Evolutionary conservation across 345 rosid genomes (phyloP), one percentile per base, ranked within the genome.

Genomic region (Sonneratia alba): DNA sequence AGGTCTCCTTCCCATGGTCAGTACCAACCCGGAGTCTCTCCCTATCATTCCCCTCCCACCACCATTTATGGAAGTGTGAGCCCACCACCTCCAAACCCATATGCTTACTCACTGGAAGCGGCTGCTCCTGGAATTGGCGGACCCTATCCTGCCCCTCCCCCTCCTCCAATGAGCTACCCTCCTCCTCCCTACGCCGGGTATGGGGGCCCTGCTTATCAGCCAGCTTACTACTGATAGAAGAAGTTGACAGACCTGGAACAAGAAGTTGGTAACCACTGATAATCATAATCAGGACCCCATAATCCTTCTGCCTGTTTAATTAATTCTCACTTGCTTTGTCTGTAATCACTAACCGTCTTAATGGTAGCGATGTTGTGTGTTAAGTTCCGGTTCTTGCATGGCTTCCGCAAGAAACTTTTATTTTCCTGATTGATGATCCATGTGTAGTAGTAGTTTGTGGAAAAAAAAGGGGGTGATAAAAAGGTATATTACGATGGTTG

Each of bases 1-100:
- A 87, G 92, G 80, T 95, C 99, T 49, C 97, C 94, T 8, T 86
- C 95, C 12, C 98, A 91, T 63, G 68, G 88, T 3, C 97, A 87
- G 45, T 90, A 92, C 84, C 84, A 89, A 19, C 77, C 91, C 32
- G 84, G 76, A 12, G 70, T 87, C 57, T 85, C 93, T 37, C 77
- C 89, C 65, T 90, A 88, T 80, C 84, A 85, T 47, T 87, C 97
- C 37, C 96, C 96, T 70, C 91, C 90, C 6, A 70, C 84, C 10
- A 78, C 37, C 38, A 12, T 85, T 45, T 87, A 87, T 53, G 95
- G 89, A 62, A 82, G 75, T 77, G 79, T 87, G 82, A 86, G 88
- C 73, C 89, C 91, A 3, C 87, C 78, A 1, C 86, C 77, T 36
- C 71, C 86, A 36, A 74, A 66, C 66, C 85, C 88, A 1, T 85